phyloP scores from a whole-genome alignment of 345 rosid species.

The Melastoma malabathricum region DNA sequence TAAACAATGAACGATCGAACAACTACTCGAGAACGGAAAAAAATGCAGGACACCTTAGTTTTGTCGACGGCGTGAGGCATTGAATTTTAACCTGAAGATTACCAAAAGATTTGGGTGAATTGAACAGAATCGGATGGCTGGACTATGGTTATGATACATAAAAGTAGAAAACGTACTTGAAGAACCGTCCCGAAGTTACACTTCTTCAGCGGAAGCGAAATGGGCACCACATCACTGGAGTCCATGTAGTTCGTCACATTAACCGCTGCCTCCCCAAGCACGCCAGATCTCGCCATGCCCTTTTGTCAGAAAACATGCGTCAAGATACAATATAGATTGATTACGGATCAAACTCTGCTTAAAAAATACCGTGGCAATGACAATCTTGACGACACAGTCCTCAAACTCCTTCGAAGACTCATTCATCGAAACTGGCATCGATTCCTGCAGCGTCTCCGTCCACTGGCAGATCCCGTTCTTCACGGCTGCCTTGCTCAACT shows the following conservation, averaged over 20 bases:
- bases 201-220: constrained; percentile 43
- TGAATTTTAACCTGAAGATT: constrained; percentile 35
- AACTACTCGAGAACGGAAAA: background rate
- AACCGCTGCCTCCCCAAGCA: constrained; percentile 41
- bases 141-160: background rate
- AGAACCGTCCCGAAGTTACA: constrained; percentile 35
- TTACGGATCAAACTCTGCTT: background rate
- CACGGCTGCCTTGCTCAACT: constrained; percentile 25
- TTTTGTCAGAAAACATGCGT: background rate
- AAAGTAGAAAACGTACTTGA: constrained; percentile 23
- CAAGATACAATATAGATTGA: background rate
- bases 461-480: constrained; percentile 48
- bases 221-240: constrained; percentile 15
- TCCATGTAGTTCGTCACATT: constrained; percentile 30
- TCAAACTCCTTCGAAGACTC: constrained; percentile 24
- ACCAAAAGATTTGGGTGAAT: constrained; percentile 2
- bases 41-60: constrained; percentile 15
- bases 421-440: constrained; percentile 22
- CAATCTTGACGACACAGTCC: constrained; percentile 29
- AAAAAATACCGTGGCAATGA: constrained; percentile 30
- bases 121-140: background rate
- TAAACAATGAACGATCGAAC: background rate
- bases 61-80: constrained; percentile 31
- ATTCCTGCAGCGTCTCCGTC: constrained; percentile 31
- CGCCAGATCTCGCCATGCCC: constrained; percentile 46